Evolutionary conservation across 2,329 filamentous ascomycete genomes (phyloP).

Genomic region (Alternaria metachromatica): DNA sequence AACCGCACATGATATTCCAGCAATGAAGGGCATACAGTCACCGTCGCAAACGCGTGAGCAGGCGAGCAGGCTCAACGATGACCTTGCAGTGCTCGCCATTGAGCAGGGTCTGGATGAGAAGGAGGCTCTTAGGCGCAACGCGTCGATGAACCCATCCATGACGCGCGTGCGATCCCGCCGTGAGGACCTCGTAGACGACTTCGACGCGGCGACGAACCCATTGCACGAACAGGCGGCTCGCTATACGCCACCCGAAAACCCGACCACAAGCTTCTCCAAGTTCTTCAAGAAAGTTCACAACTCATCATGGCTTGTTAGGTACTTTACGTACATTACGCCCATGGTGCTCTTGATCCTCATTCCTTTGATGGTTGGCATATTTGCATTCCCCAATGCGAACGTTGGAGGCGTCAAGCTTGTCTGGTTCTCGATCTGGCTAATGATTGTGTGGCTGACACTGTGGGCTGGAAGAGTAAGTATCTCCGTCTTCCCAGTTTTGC

Average conservation of each 20-base stretch:
- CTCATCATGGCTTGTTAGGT: slow-evolving; percentile 71
- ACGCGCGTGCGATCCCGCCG: slow-evolving; percentile 60
- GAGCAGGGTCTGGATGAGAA: slow-evolving; percentile 64
- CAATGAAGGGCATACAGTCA: slow-evolving; percentile 50
- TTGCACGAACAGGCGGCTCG: slow-evolving; percentile 70
- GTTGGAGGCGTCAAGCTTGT: slow-evolving; percentile 78
- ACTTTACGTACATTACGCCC: slow-evolving; percentile 74
- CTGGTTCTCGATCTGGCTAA: slow-evolving; percentile 96
- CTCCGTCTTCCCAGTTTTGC: not conserved
- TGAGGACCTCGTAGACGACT: slow-evolving; percentile 68
- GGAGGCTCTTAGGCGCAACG: slow-evolving; percentile 44
- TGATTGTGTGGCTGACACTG: slow-evolving; percentile 89
- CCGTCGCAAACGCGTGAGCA: slow-evolving; percentile 66
- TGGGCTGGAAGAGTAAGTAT: slow-evolving; percentile 72
- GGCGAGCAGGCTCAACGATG: slow-evolving; percentile 68
- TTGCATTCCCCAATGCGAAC: slow-evolving; percentile 65
- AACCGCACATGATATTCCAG: slow-evolving; percentile 48
- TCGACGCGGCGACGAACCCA: slow-evolving; percentile 71
- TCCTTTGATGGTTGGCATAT: slow-evolving; percentile 69
- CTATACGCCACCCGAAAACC: slow-evolving; percentile 70
- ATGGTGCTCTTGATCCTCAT: slow-evolving; percentile 69
- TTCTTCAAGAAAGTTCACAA: slow-evolving; percentile 70
- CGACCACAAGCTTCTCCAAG: slow-evolving; percentile 66
- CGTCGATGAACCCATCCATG: slow-evolving; percentile 54
- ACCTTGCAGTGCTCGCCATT: slow-evolving; percentile 68